Evolutionary conservation across 768 basidiomycete genomes (phyloP).

Genomic region (Leccinum incarnatum): DNA sequence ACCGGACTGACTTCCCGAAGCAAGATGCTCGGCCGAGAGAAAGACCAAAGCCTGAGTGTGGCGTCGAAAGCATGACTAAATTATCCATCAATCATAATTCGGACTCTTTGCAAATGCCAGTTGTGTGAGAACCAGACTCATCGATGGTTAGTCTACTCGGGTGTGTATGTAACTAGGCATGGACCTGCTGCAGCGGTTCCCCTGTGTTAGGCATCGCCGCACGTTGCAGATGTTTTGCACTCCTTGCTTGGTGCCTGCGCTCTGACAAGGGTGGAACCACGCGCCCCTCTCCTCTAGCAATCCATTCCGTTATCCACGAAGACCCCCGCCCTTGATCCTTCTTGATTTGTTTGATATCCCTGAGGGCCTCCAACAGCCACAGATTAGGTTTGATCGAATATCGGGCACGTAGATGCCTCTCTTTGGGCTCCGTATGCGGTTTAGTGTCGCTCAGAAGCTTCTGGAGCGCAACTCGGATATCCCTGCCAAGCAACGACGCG

Average conservation of each 20-base stretch:
- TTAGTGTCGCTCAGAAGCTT: slow-evolving; percentile 24
- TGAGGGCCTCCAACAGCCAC: slow-evolving; percentile 38
- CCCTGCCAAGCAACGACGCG: slow-evolving; percentile 39
- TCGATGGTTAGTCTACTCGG: slow-evolving; percentile 2
- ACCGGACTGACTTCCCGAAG: neutral
- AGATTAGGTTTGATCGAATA: slow-evolving; percentile 33
- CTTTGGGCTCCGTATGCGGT: slow-evolving; percentile 20
- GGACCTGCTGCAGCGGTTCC: slow-evolving; percentile 1
- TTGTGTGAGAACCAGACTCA: neutral
- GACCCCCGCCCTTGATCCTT: slow-evolving; percentile 27
- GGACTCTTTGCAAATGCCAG: neutral
- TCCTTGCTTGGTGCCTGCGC: slow-evolving; percentile 16
- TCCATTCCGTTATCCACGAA: slow-evolving; percentile 29
- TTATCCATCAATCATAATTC: neutral
- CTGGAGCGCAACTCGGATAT: slow-evolving; percentile 43
- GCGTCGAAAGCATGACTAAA: neutral
- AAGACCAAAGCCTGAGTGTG: neutral
- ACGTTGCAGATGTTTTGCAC: slow-evolving; percentile 1
- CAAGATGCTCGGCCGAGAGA: neutral
- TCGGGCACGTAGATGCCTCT: slow-evolving; percentile 20
- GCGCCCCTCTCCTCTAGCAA: slow-evolving; percentile 23
- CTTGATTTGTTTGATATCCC: slow-evolving; percentile 35
- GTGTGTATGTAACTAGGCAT: slow-evolving; percentile 5
- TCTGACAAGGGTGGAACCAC: slow-evolving; percentile 16
- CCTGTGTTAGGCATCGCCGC: neutral